These are phyloP conservation scores for Cyanidioschyzon merolae DNA, from an alignment of 23 red algal species.

Conservation along the genomic window DNA sequence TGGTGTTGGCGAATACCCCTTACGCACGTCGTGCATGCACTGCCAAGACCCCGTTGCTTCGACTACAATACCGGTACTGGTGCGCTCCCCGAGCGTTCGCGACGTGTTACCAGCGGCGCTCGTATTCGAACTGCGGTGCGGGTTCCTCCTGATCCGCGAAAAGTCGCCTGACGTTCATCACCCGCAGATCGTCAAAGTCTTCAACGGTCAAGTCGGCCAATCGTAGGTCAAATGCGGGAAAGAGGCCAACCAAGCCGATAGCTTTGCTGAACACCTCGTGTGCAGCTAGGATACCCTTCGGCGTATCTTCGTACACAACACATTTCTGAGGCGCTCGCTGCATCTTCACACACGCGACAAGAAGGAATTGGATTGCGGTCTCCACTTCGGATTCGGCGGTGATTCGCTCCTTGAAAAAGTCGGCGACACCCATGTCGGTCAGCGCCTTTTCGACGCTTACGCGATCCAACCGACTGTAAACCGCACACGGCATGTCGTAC, in stretches of 20 bases:
- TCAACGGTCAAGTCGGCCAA: conserved; percentile 54
- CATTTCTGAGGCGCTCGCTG: conserved; percentile 66
- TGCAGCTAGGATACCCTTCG: conserved; percentile 51
- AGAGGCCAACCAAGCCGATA: conserved; percentile 55
- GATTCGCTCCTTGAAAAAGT: conserved; percentile 41
- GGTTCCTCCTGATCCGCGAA: conserved; percentile 50
- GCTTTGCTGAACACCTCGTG: conserved; percentile 68
- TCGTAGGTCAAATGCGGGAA: conserved; percentile 71
- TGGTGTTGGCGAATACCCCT: no score
- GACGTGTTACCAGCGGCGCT: neutral
- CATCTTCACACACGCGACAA: conserved; percentile 50
- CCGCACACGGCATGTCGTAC: conserved; percentile 39
- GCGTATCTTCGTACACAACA: conserved; percentile 71
- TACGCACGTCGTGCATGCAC: no score
- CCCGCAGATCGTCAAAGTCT: conserved; percentile 55
- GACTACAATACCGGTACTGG: no score
- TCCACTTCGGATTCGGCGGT: conserved; percentile 63
- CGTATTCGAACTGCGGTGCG: neutral
- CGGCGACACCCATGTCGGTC: conserved; percentile 29
- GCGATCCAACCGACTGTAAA: conserved; percentile 32
- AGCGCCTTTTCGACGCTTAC: conserved; percentile 24
- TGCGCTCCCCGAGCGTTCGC: no score
- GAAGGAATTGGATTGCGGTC: conserved; percentile 48
- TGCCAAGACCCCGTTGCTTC: no score
- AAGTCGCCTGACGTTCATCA: conserved; percentile 64